Percentiles rank a stretch among this genome's conserved stretches.
These are phyloP conservation scores for Coniosporium tulheliwenetii DNA, from an alignment of 2,329 filamentous ascomycete genomes.

Conservation along the genomic window DNA sequence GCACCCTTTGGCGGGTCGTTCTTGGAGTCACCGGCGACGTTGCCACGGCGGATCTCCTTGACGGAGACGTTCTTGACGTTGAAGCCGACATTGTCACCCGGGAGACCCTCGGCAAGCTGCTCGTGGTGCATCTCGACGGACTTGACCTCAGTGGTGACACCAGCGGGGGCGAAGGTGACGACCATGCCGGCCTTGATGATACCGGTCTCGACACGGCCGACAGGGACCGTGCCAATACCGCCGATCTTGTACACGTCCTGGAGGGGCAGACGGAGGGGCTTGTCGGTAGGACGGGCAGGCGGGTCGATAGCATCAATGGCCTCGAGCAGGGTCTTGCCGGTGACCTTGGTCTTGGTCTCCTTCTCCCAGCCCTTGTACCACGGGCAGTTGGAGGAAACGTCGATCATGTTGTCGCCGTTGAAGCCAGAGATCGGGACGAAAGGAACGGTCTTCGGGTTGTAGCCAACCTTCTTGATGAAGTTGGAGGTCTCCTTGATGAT, in stretches of 20 bases:
- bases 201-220: slow-evolving; percentile 99
- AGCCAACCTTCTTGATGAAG: slow-evolving; percentile 99
- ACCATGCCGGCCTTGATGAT: slow-evolving; percentile 78
- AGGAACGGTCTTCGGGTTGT: slow-evolving; percentile 96
- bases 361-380: slow-evolving; percentile 99
- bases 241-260: slow-evolving; percentile 99
- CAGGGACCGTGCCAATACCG: slow-evolving; percentile 98
- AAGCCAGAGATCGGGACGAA: slow-evolving; percentile 99
- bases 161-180: slow-evolving; percentile 95
- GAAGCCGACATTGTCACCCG: slow-evolving; percentile 99
- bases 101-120: slow-evolving; percentile 86
- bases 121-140: slow-evolving; percentile 99
- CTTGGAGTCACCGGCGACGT: slow-evolving; percentile 99
- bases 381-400: slow-evolving; percentile 77
- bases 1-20: slow-evolving; percentile 85
- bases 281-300: slow-evolving; percentile 87
- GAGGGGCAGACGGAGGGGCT: slow-evolving; percentile 99
- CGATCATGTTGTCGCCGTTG: slow-evolving; percentile 99
- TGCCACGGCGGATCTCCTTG: slow-evolving; percentile 99
- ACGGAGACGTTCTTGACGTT: slow-evolving; percentile 99
- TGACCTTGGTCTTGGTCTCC: slow-evolving; percentile 82
- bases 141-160: slow-evolving; percentile 99
- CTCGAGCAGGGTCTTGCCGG: slow-evolving; percentile 97
- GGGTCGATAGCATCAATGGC: slow-evolving; percentile 94
- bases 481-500: slow-evolving; percentile 99